These are phyloP conservation scores for Elaphomyces granulatus DNA, from an alignment of 495 filamentous ascomycete species.

Conservation along the genomic window DNA sequence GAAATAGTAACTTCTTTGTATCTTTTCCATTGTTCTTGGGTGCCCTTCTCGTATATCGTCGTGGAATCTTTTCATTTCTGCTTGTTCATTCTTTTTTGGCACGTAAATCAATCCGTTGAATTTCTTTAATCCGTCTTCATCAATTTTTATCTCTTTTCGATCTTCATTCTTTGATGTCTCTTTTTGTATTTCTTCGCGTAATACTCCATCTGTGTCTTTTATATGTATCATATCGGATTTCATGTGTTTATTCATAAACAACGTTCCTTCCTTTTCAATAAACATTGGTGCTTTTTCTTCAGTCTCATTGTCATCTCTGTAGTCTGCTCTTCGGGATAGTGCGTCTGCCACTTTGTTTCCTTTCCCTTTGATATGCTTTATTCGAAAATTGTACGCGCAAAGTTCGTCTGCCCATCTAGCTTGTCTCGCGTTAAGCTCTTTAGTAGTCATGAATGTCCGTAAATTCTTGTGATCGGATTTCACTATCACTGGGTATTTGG, in stretches of 20 bases:
- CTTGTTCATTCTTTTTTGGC: constrained; percentile 1
- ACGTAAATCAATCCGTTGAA: constrained; percentile 7
- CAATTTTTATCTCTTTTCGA: background rate
- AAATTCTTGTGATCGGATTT: constrained; percentile 13
- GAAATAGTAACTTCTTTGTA: constrained; percentile 4
- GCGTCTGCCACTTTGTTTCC: constrained; percentile 6
- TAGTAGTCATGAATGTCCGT: constrained; percentile 9
- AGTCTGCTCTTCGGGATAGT: constrained; percentile 8
- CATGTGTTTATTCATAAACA: no score
- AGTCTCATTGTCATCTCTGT: constrained; percentile 1
- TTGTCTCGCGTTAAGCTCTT: constrained; percentile 8
- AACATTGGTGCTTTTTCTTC: constrained; percentile 5
- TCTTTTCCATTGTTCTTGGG: constrained; percentile 5
- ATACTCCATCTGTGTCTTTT: constrained; percentile 1
- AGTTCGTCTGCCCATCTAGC: constrained; percentile 6
- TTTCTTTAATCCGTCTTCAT: constrained; percentile 4
- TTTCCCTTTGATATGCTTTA: constrained; percentile 9
- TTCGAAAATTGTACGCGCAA: constrained; percentile 6
- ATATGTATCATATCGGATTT: constrained; percentile 4
- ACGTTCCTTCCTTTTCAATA: constrained; percentile 2
- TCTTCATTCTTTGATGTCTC: no score
- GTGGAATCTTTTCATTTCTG: constrained; percentile 4
- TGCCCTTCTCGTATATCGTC: constrained; percentile 1
- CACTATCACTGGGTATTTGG: constrained; percentile 4
- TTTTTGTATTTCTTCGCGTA: constrained; percentile 2